phyloP scores from a whole-genome alignment of 2,329 filamentous ascomycete species.

The Penicillium sclerotigenum region DNA sequence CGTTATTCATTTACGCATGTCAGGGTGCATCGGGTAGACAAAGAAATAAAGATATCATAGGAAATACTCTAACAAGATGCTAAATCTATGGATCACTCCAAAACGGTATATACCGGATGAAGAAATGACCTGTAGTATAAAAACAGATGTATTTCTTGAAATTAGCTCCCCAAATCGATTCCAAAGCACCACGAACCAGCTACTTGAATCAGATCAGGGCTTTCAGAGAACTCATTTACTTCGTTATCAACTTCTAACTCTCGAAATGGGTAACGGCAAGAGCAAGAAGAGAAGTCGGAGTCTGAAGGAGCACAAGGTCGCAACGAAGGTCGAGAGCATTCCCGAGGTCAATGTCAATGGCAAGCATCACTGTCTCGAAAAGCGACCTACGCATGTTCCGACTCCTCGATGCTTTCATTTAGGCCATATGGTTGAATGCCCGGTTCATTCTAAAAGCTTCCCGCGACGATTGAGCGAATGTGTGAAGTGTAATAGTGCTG shows the following conservation, averaged over 20 bases:
- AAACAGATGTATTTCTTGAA: not conserved
- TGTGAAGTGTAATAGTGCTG: not conserved
- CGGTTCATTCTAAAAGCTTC: not conserved
- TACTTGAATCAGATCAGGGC: not conserved
- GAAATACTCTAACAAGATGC: not conserved
- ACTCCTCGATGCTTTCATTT: not conserved
- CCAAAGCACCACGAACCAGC: not conserved
- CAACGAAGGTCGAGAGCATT: not conserved
- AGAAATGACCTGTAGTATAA: not conserved
- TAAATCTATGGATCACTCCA: not conserved
- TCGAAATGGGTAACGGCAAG: not conserved
- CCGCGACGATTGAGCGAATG: not conserved
- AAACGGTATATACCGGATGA: not conserved
- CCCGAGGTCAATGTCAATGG: not conserved
- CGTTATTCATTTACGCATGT: not conserved
- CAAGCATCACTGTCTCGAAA: not conserved
- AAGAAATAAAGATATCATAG: not conserved
- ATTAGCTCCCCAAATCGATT: not conserved
- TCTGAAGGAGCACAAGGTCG: not conserved
- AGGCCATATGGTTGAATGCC: not conserved
- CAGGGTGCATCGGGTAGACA: not conserved
- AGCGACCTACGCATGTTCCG: not conserved
- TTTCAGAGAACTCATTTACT: not conserved
- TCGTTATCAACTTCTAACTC: rapidly evolving
- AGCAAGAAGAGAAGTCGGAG: not conserved